Base-by-base conservation (phyloP, 805 yeast species). In the Kazachstania bromeliacearum region DNA sequence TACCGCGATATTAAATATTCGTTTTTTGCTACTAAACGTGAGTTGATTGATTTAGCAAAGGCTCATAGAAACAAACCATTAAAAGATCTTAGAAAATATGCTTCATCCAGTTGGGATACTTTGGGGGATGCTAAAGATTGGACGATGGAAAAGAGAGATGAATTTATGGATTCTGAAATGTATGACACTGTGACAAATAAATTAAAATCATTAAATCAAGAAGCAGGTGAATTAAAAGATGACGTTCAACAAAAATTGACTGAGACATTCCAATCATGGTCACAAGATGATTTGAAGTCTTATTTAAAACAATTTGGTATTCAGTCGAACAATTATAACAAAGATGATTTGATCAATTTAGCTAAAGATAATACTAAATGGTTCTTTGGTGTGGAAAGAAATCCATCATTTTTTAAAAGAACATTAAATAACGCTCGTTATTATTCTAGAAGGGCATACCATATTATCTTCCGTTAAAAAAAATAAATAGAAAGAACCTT, bases 231-330 rank as follows among this genome's bases (percentile, higher is more conserved):
- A 10, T 33, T 41, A 18, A 44, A 39, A n/a, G 45, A 46, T 20
- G 41, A 36, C 7, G 21, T 50, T n/a, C 33, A 38, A 4, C 31
- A 43, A 12, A 47, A 41, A 9, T 47, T 57, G 47, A 43, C 46
- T 5, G 39, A 46, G 2, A 45, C 62, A 13, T 59, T 68, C 36
- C 54, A 62, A 19, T 48, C 61, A 7, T 70, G 71, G 70, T 57
- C 70, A 2, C 57, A 55, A 13, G 61, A 61, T 17, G 76, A 71
- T 37, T 50, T 71, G 38, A 55, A 44, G 31, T 42, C 58, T 12
- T 71, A 70, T 43, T 47, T 71, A 38, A 50, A 55, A 13, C 55
- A 64, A 3, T 69, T 63, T 48, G 75, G 75, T n/a, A 47, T 59
- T 28, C 53, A 58, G 12, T 14, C 34, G 2, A 33, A 39, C 3